phyloP scores from a whole-genome alignment of 371 early-diverging fungal species.

The Circinella minor region DNA sequence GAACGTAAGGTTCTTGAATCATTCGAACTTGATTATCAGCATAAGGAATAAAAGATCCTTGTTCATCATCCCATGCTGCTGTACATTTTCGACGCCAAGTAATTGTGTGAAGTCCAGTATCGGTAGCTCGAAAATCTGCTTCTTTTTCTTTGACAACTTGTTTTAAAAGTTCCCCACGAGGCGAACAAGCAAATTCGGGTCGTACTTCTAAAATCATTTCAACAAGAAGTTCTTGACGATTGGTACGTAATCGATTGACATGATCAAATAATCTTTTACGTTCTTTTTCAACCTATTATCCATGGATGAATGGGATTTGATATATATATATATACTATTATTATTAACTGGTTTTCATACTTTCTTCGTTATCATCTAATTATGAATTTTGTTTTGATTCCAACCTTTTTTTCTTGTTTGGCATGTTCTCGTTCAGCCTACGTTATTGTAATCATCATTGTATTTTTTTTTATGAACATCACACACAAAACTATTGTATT shows the following conservation, averaged over 20 bases:
- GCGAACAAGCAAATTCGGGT: conserved; percentile 24
- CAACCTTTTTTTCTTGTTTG: conserved; percentile 15
- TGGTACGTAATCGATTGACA: conserved; percentile 40
- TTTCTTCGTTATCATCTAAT: neutral
- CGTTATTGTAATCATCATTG: no score
- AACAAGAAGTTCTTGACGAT: conserved; percentile 44
- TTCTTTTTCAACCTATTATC: conserved; percentile 29
- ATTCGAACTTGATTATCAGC: conserved; percentile 29
- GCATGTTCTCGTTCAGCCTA: conserved; percentile 14
- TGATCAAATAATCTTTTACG: conserved; percentile 36
- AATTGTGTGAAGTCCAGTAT: conserved; percentile 31
- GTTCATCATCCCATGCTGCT: conserved; percentile 55
- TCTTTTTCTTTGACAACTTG: conserved; percentile 11
- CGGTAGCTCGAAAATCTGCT: neutral
- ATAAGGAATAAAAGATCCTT: conserved; percentile 53
- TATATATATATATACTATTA: no score
- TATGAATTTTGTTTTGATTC: neutral
- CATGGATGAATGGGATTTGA: neutral
- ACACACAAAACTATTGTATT: no score
- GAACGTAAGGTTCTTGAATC: conserved; percentile 42
- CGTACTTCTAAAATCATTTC: conserved; percentile 65
- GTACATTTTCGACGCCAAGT: conserved; percentile 54
- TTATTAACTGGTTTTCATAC: no score
- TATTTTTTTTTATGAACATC: no score
- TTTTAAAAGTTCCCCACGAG: conserved; percentile 18